phyloP scores from a whole-genome alignment of 768 basidiomycete genomes.

The Tubosaeta sp. region DNA sequence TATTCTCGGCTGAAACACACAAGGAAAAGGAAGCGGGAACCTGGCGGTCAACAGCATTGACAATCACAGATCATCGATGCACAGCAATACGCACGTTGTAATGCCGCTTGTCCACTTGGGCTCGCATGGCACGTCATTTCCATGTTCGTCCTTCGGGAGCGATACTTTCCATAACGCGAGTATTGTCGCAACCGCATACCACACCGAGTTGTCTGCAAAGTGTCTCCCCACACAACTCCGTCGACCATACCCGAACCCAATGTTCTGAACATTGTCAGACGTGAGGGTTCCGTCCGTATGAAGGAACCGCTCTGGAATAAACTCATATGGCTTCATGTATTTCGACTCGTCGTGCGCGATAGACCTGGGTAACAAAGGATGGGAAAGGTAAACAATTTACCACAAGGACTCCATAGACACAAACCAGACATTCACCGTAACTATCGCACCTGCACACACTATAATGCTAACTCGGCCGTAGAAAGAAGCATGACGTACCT shows the following conservation, averaged over 20 bases:
- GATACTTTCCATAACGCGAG: conserved; percentile 14
- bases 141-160: conserved; percentile 8
- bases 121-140: conserved; percentile 6
- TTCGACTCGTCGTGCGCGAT: conserved; percentile 22
- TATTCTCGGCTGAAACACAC: conserved; percentile 11
- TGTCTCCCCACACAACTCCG: conserved; percentile 18
- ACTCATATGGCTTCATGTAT: conserved; percentile 35
- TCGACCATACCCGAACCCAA: conserved; percentile 22
- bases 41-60: conserved; percentile 1
- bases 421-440: conserved; percentile 28
- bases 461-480: background rate
- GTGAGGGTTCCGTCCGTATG: conserved; percentile 19
- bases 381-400: background rate
- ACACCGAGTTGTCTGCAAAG: conserved; percentile 15
- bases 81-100: conserved; percentile 8
- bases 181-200: conserved; percentile 14
- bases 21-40: conserved; percentile 14
- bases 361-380: conserved; percentile 5
- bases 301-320: conserved; percentile 27
- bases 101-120: conserved; percentile 12
- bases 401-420: background rate
- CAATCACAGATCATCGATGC: background rate
- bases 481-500: conserved; percentile 8
- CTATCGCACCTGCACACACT: conserved; percentile 9
- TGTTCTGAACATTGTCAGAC: conserved; percentile 7